These are phyloP conservation scores for Aspergillus neoniger DNA, from an alignment of 2,329 filamentous ascomycete species.

Conservation along the genomic window DNA sequence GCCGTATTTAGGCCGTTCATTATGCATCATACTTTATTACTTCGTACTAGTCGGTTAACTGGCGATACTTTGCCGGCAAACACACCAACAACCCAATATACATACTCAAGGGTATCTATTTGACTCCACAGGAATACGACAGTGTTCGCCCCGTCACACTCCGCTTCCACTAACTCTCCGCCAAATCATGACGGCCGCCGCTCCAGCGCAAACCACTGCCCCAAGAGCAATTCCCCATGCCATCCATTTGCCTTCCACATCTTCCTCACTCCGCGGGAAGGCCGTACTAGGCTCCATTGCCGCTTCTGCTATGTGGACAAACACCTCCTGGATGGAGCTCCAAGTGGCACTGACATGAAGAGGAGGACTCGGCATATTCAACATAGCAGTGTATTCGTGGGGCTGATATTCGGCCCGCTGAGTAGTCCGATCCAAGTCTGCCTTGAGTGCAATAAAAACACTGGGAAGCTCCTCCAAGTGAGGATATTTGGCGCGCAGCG, in stretches of 20 bases:
- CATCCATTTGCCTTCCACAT: constrained; percentile 73
- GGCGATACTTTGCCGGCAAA: too few species aligned
- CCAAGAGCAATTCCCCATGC: constrained; percentile 83
- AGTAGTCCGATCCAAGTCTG: constrained; percentile 94
- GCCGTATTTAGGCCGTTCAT: not conserved
- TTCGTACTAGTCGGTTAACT: too few species aligned
- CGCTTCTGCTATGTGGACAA: constrained; percentile 86
- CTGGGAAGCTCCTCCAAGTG: constrained; percentile 86
- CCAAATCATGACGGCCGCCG: constrained; percentile 63
- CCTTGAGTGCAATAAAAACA: constrained; percentile 91
- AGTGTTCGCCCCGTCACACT: constrained; percentile 19
- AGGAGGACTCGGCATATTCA: constrained; percentile 82
- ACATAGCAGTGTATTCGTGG: constrained; percentile 80
- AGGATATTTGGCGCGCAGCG: constrained; percentile 74
- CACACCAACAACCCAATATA: too few species aligned
- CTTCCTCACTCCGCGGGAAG: constrained; percentile 87
- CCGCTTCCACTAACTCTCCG: constrained; percentile 48
- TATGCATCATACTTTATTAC: not conserved
- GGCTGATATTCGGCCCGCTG: constrained; percentile 89
- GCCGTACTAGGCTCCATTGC: constrained; percentile 86
- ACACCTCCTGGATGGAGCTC: constrained; percentile 91
- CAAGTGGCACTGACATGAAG: constrained; percentile 94
- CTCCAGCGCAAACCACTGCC: constrained; percentile 63
- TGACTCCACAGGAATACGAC: not conserved
- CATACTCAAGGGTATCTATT: constrained; percentile 1